These are phyloP conservation scores for Laguncularia racemosa DNA, from an alignment of 345 rosid genomes.

Conservation along the genomic window DNA sequence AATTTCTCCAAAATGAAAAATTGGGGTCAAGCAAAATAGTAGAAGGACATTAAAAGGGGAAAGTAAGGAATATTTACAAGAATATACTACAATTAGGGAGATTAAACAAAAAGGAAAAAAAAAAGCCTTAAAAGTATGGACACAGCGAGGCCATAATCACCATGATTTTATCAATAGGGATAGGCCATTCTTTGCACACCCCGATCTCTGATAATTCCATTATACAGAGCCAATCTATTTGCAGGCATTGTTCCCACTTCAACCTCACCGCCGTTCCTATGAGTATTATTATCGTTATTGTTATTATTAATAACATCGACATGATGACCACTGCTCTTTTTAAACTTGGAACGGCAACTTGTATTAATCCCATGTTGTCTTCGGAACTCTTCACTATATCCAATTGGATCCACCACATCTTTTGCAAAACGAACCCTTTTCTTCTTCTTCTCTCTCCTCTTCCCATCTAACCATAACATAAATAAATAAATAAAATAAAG, in stretches of 20 bases:
- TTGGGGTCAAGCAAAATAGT: background rate
- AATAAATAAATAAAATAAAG: background rate
- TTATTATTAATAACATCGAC: no score
- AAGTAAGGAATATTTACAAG: background rate
- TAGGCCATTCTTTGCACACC: conserved; percentile 36
- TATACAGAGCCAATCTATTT: conserved; percentile 59
- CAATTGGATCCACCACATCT: conserved; percentile 50
- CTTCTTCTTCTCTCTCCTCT: conserved; percentile 20
- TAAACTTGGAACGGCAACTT: conserved; percentile 4
- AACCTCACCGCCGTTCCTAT: background rate
- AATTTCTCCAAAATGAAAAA: background rate
- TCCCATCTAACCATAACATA: conserved; percentile 15
- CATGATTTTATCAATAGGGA: conserved; percentile 19
- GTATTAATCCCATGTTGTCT: conserved; percentile 14
- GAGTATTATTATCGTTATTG: no score
- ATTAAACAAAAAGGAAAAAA: background rate
- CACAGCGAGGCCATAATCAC: background rate
- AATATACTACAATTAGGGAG: background rate
- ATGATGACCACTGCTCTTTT: no score
- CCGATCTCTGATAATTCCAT: conserved; percentile 61
- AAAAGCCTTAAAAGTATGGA: background rate
- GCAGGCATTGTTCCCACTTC: conserved; percentile 44
- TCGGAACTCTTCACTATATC: conserved; percentile 40
- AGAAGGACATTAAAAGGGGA: background rate
- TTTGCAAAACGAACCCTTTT: conserved; percentile 50